Base-by-base conservation (phyloP, 257 asterid genomes). In the Plectranthus barbatus region DNA sequence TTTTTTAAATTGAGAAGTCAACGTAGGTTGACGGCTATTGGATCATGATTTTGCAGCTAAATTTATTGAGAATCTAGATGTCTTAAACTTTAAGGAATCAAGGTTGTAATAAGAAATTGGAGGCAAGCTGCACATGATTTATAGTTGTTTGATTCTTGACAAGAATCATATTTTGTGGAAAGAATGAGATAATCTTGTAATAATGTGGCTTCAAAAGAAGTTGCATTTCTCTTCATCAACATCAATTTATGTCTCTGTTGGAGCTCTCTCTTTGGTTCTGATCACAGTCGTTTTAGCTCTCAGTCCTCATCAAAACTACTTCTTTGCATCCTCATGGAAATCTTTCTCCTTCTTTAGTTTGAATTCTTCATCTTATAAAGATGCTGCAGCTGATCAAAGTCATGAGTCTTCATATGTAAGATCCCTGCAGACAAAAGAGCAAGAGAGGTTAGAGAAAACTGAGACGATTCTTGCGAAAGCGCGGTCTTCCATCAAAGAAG, bases 181-280 rank as follows among this genome's bases (percentile, higher is more conserved):
- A 44, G 13, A 29, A 33, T 15, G 34, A 64, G 45, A 54, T 20
- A 45, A 29, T 31, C 24, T 31, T 26, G 60, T 24, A 19, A 69
- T n/a, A 48, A 80, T 80, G 86, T 73, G 44, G 82, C 46, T 9
- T 56, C 57, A 18, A 20, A 70, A 55, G 46, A 81, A 70, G 60
- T 48, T 51, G 31, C 31, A 26, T 26, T 26, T 26, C 31, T 26
- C 64, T 9, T 37, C 34, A 26, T 17, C 60, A 14, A 31, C 72
- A 44, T 62, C 61, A 10, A 74, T 41, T 60, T 63, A 47, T n/a
- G 20, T 59, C 48, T 45, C 72, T 37, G 36, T 56, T 36, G 10
- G 76, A 51, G 20, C 71, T 11, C 71, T 65, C 46, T 77, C 84
- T 57, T 58, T 74, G 67, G 50, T 57, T 64, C 23, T 79, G 34